Evolutionary conservation across 257 asterid genomes (phyloP).

Genomic region (Solanum ossicruentum): DNA sequence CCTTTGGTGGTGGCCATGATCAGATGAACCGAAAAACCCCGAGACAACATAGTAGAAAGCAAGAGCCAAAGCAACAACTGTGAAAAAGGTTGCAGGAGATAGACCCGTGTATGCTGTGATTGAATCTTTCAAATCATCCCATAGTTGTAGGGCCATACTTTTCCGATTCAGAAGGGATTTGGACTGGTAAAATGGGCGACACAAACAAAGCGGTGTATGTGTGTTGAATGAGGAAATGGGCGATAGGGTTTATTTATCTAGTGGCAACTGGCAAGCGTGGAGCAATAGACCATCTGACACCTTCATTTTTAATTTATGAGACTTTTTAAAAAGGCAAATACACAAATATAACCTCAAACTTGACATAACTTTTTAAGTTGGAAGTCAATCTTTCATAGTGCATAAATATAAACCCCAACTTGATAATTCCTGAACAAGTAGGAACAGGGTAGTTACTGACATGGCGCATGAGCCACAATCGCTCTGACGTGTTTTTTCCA

Average conservation of each 20-base stretch:
- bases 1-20: neutral
- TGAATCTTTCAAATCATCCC: conserved; percentile 9
- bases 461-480: too few relatives aligned
- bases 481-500: too few relatives aligned
- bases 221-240: neutral
- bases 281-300: neutral
- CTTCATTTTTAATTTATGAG: too few relatives aligned
- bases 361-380: too few relatives aligned
- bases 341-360: too few relatives aligned
- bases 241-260: neutral
- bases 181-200: neutral
- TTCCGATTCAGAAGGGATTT: neutral
- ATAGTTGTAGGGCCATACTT: conserved; percentile 6
- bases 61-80: conserved; percentile 3
- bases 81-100: conserved; percentile 8
- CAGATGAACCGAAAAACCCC: conserved; percentile 6
- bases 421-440: too few relatives aligned
- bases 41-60: conserved; percentile 2
- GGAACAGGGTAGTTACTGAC: too few relatives aligned
- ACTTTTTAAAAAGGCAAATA: too few relatives aligned
- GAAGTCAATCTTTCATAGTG: too few relatives aligned
- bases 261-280: neutral
- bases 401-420: too few relatives aligned
- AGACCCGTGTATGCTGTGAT: conserved; percentile 8
- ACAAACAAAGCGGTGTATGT: neutral